Conservation (phyloP, 768 basidiomycete genomes). For the Hygrophorus russula region DNA sequence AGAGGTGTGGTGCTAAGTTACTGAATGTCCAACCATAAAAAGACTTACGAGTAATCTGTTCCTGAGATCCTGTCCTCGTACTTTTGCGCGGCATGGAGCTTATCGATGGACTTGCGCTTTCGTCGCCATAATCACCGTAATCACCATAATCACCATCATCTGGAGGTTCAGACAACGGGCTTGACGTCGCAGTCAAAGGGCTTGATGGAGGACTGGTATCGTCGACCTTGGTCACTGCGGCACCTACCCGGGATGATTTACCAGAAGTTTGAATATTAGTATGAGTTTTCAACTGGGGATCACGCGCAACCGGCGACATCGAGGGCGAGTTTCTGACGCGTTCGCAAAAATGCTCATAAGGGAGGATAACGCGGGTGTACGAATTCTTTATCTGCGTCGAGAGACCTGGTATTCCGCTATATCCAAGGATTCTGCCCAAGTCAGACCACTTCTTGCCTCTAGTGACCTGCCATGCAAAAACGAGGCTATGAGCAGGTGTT, state of each 20-base stretch:
- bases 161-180: slow-evolving; percentile 68
- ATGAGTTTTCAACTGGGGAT: slow-evolving; percentile 40
- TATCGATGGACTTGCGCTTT: slow-evolving; percentile 30
- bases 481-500: slow-evolving; percentile 12
- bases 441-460: slow-evolving; percentile 82
- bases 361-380: slow-evolving; percentile 83
- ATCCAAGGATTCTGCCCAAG: slow-evolving; percentile 73
- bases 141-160: slow-evolving; percentile 70
- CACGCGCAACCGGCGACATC: slow-evolving; percentile 36
- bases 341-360: slow-evolving; percentile 88
- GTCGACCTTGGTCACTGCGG: slow-evolving; percentile 25
- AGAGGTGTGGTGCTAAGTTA: slow-evolving; percentile 6
- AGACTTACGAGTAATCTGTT: slow-evolving; percentile 30
- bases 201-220: slow-evolving; percentile 57
- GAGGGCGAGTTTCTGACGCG: slow-evolving; percentile 58
- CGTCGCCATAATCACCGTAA: slow-evolving; percentile 53
- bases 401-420: slow-evolving; percentile 71
- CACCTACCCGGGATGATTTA: slow-evolving; percentile 29
- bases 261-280: slow-evolving; percentile 30
- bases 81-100: slow-evolving; percentile 39
- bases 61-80: slow-evolving; percentile 39
- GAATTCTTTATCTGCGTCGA: slow-evolving; percentile 85
- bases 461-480: slow-evolving; percentile 58
- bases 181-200: slow-evolving; percentile 68
- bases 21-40: slow-evolving; percentile 4